These are phyloP conservation scores for Aspergillus phoenicis DNA, from an alignment of 2,329 filamentous ascomycete species.

Conservation along the genomic window DNA sequence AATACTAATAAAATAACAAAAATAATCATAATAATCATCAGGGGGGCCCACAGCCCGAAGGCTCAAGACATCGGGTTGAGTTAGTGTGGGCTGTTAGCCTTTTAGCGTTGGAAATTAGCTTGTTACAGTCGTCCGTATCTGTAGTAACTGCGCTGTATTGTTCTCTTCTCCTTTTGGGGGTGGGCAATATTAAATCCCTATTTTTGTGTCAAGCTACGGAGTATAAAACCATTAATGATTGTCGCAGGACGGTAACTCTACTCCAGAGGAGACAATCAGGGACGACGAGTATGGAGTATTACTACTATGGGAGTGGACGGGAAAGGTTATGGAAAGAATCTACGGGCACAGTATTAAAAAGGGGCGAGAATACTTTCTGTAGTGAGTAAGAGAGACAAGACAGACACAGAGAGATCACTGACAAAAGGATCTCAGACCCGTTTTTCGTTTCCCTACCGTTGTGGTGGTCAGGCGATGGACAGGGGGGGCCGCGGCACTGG, in stretches of 20 bases:
- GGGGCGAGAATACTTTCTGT: too few species aligned
- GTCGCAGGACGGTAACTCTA: too few species aligned
- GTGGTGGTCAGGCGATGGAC: not conserved
- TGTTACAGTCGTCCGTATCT: not conserved
- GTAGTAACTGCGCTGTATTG: not conserved
- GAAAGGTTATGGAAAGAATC: not conserved
- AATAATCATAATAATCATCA: not conserved
- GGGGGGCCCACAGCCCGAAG: not conserved
- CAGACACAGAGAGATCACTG: not conserved
- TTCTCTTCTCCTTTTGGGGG: not conserved
- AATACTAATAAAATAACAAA: slow-evolving; percentile 3
- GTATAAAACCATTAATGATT: not conserved
- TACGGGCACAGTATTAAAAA: too few species aligned
- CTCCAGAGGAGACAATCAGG: too few species aligned
- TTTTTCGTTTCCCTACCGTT: not conserved
- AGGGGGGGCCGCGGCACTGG: not conserved
- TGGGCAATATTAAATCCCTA: not conserved
- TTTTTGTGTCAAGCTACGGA: not conserved
- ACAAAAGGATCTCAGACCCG: not conserved
- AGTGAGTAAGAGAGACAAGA: too few species aligned
- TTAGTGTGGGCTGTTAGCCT: not conserved
- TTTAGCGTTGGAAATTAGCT: slow-evolving; percentile 4
- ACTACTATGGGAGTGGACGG: too few species aligned
- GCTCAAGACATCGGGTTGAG: slow-evolving; percentile 2
- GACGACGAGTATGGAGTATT: not conserved